phyloP scores from a whole-genome alignment of 2,329 filamentous ascomycete species.

The Aspergillus jensenii region DNA sequence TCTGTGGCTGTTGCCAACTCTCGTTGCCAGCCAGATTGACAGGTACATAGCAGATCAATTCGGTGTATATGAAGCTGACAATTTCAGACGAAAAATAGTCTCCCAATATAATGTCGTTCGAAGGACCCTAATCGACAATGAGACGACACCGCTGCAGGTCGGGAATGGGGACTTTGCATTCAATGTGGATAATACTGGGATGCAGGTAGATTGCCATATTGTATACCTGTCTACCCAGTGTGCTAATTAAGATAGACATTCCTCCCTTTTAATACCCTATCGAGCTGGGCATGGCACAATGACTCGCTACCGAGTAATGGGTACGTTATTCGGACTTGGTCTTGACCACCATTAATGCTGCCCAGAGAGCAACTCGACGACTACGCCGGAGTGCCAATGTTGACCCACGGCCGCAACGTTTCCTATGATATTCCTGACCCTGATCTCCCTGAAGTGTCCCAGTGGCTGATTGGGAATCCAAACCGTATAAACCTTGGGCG shows the following conservation, averaged over 20 bases:
- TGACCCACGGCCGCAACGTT: constrained; percentile 15
- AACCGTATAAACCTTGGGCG: constrained; percentile 19
- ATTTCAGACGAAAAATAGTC: constrained; percentile 3
- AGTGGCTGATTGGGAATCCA: constrained; percentile 17
- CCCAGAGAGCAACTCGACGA: constrained; percentile 8
- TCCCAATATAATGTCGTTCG: constrained; percentile 17
- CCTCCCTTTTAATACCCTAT: constrained; percentile 17
- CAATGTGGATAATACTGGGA: constrained; percentile 17
- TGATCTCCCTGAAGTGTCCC: constrained; percentile 12
- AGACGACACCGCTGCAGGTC: constrained; percentile 16
- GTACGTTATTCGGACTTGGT: neutral
- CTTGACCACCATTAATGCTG: neutral
- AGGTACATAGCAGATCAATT: neutral
- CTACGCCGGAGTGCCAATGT: constrained; percentile 8
- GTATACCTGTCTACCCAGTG: too few relatives aligned
- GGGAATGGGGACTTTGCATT: constrained; percentile 20
- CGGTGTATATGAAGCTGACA: neutral
- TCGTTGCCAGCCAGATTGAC: neutral
- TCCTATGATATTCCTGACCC: constrained; percentile 18
- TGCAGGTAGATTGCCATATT: constrained; percentile 8
- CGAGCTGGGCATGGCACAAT: constrained; percentile 19
- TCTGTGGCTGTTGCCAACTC: neutral
- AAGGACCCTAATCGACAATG: constrained; percentile 11
- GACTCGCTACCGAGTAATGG: constrained; percentile 14
- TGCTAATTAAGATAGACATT: constrained; percentile 3